Conservation (phyloP, 768 basidiomycete genomes). For the Phylloporus sp. region DNA sequence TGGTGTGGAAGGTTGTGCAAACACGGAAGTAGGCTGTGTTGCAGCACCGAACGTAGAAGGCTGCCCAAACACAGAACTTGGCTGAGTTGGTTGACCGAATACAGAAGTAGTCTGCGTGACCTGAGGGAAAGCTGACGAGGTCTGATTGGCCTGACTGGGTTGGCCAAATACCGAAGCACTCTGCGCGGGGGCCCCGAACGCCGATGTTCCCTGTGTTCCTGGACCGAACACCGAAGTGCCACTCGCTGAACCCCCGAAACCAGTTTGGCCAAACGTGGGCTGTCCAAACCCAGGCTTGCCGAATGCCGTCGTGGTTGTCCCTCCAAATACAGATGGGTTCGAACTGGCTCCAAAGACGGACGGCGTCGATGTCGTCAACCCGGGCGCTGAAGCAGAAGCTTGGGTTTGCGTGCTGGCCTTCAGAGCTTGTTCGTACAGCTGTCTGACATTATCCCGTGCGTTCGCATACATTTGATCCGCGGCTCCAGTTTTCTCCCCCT, state of each 20-base stretch:
- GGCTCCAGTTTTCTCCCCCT: slow-evolving; percentile 47
- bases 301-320: slow-evolving; percentile 21
- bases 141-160: slow-evolving; percentile 33
- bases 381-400: slow-evolving; percentile 11
- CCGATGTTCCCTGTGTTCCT: slow-evolving; percentile 24
- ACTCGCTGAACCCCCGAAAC: slow-evolving; percentile 18
- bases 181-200: slow-evolving; percentile 33
- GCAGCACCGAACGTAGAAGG: slow-evolving; percentile 33
- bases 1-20: slow-evolving; percentile 27
- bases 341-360: slow-evolving; percentile 38
- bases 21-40: slow-evolving; percentile 26
- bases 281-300: slow-evolving; percentile 33
- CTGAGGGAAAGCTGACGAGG: slow-evolving; percentile 36
- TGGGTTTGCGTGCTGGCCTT: slow-evolving; percentile 35
- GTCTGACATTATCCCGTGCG: slow-evolving; percentile 43
- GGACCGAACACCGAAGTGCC: slow-evolving; percentile 26
- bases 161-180: slow-evolving; percentile 36
- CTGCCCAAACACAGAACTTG: slow-evolving; percentile 35
- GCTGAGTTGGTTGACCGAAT: slow-evolving; percentile 32
- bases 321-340: slow-evolving; percentile 31
- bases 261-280: slow-evolving; percentile 37
- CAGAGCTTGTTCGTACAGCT: slow-evolving; percentile 49
- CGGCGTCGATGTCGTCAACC: slow-evolving; percentile 24
- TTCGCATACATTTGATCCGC: slow-evolving; percentile 49
- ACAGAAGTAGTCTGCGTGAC: slow-evolving; percentile 22